Evolutionary conservation across 805 yeast genomes (phyloP).

Genomic region (Grigorovia yakushimaensis): DNA sequence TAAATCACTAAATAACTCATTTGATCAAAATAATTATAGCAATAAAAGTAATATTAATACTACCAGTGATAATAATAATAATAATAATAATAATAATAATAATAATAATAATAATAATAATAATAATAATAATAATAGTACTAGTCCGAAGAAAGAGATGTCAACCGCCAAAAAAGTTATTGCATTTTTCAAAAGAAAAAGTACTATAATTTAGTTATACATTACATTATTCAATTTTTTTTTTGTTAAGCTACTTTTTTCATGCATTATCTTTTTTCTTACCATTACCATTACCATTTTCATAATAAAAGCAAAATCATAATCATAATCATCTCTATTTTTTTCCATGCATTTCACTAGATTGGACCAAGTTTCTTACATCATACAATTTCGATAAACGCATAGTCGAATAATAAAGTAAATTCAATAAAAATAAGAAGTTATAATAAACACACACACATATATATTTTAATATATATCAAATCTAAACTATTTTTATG

Average conservation of each 20-base stretch:
- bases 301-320: too few relatives aligned
- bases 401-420: too few relatives aligned
- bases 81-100: not conserved
- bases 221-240: not conserved
- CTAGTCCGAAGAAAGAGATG: not conserved
- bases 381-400: not conserved
- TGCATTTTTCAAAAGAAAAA: slow-evolving; percentile 70
- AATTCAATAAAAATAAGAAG: too few relatives aligned
- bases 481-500: too few relatives aligned
- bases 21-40: not conserved
- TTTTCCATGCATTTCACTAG: not conserved
- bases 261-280: too few relatives aligned
- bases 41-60: too few relatives aligned
- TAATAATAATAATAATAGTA: not conserved
- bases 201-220: slow-evolving; percentile 11
- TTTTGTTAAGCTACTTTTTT: too few relatives aligned
- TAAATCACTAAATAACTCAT: not conserved
- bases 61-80: not conserved
- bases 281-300: too few relatives aligned
- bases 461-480: too few relatives aligned
- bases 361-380: not conserved
- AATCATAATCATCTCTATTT: not conserved
- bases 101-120: not conserved
- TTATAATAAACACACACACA: too few relatives aligned
- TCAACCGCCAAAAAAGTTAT: slow-evolving; percentile 71